Percentiles rank a stretch among this genome's conserved stretches.
These are phyloP conservation scores for Lactifluus subvellereus DNA, from an alignment of 768 basidiomycete species.

Conservation along the genomic window DNA sequence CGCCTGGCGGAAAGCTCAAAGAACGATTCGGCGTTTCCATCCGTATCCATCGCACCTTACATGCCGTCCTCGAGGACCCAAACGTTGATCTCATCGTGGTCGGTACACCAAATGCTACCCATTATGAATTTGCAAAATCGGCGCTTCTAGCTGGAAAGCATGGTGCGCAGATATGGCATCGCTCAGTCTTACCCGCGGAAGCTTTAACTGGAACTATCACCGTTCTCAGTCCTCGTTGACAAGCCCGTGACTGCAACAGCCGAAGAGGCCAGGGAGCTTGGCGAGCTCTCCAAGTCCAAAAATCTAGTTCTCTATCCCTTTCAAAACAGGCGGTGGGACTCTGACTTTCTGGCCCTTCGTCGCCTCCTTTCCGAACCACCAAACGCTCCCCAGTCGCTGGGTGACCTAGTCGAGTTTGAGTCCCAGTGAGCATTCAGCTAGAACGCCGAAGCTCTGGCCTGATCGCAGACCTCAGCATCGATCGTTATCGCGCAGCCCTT, in stretches of 20 bases:
- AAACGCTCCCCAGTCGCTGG: conserved; percentile 48
- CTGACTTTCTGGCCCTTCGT: conserved; percentile 65
- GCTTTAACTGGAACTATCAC: background rate
- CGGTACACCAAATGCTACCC: conserved; percentile 69
- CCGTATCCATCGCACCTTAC: conserved; percentile 54
- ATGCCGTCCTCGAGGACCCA: conserved; percentile 53
- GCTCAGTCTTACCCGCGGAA: background rate
- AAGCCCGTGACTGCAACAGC: conserved; percentile 67
- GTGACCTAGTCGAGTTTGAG: conserved; percentile 64
- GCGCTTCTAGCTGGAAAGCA: conserved; percentile 67
- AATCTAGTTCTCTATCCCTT: conserved; percentile 61
- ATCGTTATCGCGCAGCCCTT: conserved; percentile 60
- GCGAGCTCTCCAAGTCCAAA: conserved; percentile 51
- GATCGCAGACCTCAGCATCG: conserved; percentile 43
- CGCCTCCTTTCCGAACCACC: conserved; percentile 50
- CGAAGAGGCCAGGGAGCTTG: conserved; percentile 55
- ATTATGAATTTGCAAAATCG: conserved; percentile 61
- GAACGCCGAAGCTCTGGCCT: background rate
- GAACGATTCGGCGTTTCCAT: conserved; percentile 55
- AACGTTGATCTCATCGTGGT: conserved; percentile 66
- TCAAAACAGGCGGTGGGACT: conserved; percentile 75
- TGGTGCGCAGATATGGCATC: conserved; percentile 37
- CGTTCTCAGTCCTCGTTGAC: conserved; percentile 60
- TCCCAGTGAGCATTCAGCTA: conserved; percentile 48
- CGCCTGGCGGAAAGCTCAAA: conserved; percentile 56